Evolutionary conservation across 805 yeast species (phyloP), one percentile per base, ranked within the genome.

Genomic region (Saccharomycopsis javanensis): DNA sequence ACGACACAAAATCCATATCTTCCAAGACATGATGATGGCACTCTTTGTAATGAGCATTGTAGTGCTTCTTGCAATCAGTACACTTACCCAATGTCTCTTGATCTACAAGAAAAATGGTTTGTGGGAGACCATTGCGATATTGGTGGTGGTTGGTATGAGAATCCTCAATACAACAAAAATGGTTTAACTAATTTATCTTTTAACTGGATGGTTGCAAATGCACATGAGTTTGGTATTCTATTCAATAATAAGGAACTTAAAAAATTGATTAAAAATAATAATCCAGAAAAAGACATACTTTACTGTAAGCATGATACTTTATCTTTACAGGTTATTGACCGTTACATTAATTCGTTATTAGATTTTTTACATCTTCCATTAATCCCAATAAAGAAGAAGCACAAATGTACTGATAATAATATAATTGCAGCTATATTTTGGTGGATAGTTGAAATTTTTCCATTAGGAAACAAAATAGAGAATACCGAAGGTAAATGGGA

Each of bases 101-200:
- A 76, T 61, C 63, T 78, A 34, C 65, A 76, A 15, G 88, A 84
- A 63, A 64, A 79, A 46, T 84, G 85, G 84, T 84, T 84, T 63
- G 79, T 86, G 0, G 90, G 88, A 1, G 80, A 80, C 64, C 89
- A 84, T 67, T 73, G 84, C 8, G 88, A 84, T 67, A 69, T 80
- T 63, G 89, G 89, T 1, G 88, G 88, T 2, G 86, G 86, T 0
- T 83, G 86, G 84, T 42, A 42, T 42, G 48, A 42, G 48, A 66
- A 72, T 1, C 67, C 72, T 4, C 83, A 79, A 64, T 34, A 58
- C 0, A 65, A 71, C 52, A 79, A 79, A 1, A 76, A 79, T 46
- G 63, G 67, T 23, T 59, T 79, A 15, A 73, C 86, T 0, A 76
- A 80, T 61, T 60, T 81, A 15, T 70, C 88, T 0, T 68, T 84